A percentile compares a stretch with the other conserved stretches of the same genome.
Evolutionary conservation across 169 alveolate species (phyloP).

Genomic region (Neospora caninum): DNA sequence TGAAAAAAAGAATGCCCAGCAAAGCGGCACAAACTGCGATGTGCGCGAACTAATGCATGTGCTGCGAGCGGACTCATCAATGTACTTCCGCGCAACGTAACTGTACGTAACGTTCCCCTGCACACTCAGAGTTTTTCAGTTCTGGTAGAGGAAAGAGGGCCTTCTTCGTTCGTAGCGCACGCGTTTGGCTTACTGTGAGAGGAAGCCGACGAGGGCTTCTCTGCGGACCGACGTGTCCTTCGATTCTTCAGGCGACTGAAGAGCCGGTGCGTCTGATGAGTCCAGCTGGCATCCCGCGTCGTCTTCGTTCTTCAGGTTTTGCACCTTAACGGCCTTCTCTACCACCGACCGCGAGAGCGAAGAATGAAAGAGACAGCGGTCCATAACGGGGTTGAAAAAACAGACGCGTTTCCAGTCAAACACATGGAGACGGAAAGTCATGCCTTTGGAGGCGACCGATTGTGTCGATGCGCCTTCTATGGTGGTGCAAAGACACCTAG

Average conservation of each 20-base stretch:
- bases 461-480: background rate
- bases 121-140: too few species aligned
- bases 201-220: background rate
- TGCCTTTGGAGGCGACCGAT: background rate
- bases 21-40: too few species aligned
- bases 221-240: background rate
- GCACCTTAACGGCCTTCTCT: background rate
- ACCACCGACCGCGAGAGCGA: background rate
- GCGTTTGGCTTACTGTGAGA: background rate
- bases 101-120: too few species aligned
- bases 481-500: background rate
- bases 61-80: too few species aligned
- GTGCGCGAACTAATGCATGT: too few species aligned
- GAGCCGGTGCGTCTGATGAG: too few species aligned
- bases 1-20: too few species aligned
- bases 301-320: too few species aligned
- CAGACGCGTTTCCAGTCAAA: constrained; percentile 14
- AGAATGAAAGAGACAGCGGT: background rate
- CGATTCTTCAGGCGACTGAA: background rate
- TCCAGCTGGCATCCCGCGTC: too few species aligned
- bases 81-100: too few species aligned
- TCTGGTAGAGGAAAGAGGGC: too few species aligned
- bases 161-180: background rate
- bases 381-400: background rate
- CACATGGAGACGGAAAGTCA: background rate